Base-by-base conservation (phyloP, 306 rosid genomes). In the Cyclanthera cordifolia region DNA sequence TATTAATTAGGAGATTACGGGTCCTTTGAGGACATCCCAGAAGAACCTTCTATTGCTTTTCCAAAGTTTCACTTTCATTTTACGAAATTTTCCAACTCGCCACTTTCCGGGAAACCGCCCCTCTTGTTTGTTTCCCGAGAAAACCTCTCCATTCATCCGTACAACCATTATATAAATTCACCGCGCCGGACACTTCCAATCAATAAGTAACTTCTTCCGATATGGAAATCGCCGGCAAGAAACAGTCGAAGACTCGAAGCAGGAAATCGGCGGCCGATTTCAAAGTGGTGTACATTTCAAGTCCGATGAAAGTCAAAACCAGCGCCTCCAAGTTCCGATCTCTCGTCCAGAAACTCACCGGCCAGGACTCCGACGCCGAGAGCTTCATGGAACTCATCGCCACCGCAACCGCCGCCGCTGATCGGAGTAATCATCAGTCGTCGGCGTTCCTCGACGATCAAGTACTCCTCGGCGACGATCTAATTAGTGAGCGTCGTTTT, bases 331-430 rank as follows among this genome's bases (percentile, higher is more conserved):
- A 86, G 73, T 90, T 90, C 55, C 80, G 97, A 73, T 88, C 95
- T 10, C 87, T 90, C 20, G 97, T 90, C 23, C 97, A 90, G 74
- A 88, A 90, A 67, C 91, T 90, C 72, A 90, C 97, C 3, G 97
- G 97, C 2, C 77, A 64, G 78, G 76, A 90, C 68, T 90, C 97
- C 47, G 87, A 87, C 45, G 85, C 87, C 15, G 90, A 82, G 28
- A 80, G 87, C 7, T 75, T 73, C 73, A 66, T 79, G 80, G 84
- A 85, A 61, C 73, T 66, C 23, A 50, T 73, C 56, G 56, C 11
- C 9, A 73, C 21, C 2, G 69, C n/a, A n/a, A n/a, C 53, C 13
- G 37, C 1, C 12, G 32, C 34, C 0, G 32, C 41, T 1, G 55
- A 46, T 66, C 43, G 70, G 69, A 21, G 13, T 1, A 15, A 45